These are phyloP conservation scores for Bothriochloa decipiens DNA, from an alignment of 176 grass and related monocot species.

Conservation along the genomic window DNA sequence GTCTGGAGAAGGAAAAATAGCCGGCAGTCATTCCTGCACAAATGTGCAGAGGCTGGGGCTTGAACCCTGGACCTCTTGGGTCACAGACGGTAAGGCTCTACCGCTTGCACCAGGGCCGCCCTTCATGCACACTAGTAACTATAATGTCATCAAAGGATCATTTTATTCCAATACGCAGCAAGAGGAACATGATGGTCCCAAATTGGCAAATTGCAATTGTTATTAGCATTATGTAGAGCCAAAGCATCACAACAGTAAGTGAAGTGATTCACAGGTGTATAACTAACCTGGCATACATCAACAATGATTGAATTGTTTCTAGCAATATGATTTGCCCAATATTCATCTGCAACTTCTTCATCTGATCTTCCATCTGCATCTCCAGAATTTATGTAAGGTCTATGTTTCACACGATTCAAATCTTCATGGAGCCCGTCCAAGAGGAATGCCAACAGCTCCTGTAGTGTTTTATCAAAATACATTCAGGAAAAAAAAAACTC, in stretches of 20 bases:
- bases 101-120: too few relatives aligned
- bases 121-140: not conserved
- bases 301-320: constrained; percentile 99
- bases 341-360: constrained; percentile 96
- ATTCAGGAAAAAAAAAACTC: constrained; percentile 7
- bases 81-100: too few relatives aligned
- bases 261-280: not conserved
- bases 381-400: constrained; percentile 82
- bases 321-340: constrained; percentile 98
- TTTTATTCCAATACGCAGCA: not conserved
- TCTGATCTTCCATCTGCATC: constrained; percentile 96
- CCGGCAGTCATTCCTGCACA: too few relatives aligned
- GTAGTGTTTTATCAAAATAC: constrained; percentile 28
- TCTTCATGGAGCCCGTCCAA: constrained; percentile 98
- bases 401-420: constrained; percentile 97
- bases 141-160: constrained; percentile 8
- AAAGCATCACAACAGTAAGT: not conserved
- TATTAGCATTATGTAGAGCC: not conserved
- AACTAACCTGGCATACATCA: constrained; percentile 95
- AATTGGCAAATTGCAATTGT: constrained; percentile 9
- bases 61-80: too few relatives aligned
- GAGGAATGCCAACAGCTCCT: constrained; percentile 97
- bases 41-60: too few relatives aligned
- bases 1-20: too few relatives aligned
- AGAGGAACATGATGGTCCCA: constrained; percentile 16